Base-by-base conservation (phyloP, 257 asterid genomes). In the Plantago major region DNA sequence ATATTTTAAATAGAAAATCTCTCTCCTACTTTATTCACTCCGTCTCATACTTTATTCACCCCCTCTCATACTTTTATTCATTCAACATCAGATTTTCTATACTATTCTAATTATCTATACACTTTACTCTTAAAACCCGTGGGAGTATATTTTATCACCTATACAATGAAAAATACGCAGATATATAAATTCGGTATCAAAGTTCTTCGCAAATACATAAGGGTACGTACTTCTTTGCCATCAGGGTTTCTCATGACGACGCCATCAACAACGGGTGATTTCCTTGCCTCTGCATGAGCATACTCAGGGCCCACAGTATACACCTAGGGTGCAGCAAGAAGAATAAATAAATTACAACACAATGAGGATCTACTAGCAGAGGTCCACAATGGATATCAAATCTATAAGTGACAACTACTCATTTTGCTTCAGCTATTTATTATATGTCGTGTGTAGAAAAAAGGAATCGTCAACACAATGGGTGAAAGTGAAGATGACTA, bases 221-320 rank as follows among this genome's bases (percentile, higher is more conserved):
- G 33, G 53, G 61, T 64, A 69, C 91, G 72, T 79, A 92, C 99
- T 78, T 92, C 99, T 85, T 92, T 92, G 57, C 99, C 99, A 67
- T 92, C 96, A 57, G 89, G 94, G 68, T 92, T 89, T 85, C 99
- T 83, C 97, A 89, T 89, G 15, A 92, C 99, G 73, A 92, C 99
- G 13, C 99, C 99, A 73, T 92, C 99, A 55, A 92, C 99, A 60
- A 92, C 99, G 17, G 99, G 99, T 77, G 99, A 92, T 71, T 92
- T 92, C 71, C 99, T 85, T 50, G 99, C 99, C 79, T 92, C 99
- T 46, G 99, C 97, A 69, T 92, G 99, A 44, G 99, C 99, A 69
- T 92, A 92, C 73, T 92, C 99, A 10, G 97, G 94, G 59, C 99
- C 97, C 60, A 89, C 97, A 11, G 99, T 92, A 58, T 92, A 92